Evolutionary conservation across 2,329 filamentous ascomycete species (phyloP), one percentile per base, ranked within the genome.

Genomic region (Colletotrichum lupini): DNA sequence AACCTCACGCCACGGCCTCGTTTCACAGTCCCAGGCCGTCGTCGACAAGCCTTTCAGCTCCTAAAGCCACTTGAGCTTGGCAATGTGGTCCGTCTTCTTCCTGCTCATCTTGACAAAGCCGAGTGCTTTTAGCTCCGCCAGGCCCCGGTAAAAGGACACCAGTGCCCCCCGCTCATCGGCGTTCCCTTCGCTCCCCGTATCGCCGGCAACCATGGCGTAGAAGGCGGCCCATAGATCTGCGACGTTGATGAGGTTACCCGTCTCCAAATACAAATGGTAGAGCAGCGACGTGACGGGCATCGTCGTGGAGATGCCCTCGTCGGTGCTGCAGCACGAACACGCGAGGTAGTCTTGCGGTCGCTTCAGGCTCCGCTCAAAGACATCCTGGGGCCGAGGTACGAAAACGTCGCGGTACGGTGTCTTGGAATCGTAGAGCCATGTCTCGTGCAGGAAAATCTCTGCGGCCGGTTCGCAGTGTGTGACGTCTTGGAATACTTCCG

Each of bases 21-120:
- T 71, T 73, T 66, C 67, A 57, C 55, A 46, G 56, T 59, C 52
- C 6, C 16, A 46, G 49, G 71, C 53, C 46, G 70, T 66, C 49
- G 60, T 66, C 56, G 35, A 28, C 46, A 57, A 7, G 46, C 61
- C 71, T 73, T 73, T 73, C 62, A 73, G 72, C 68, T 67, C 68
- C 79, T 81, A 90, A 74, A 97, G 85, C 77, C 96, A 97, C 81
- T 93, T 95, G 91, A 95, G 87, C 85, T 98, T 98, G 52, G 94
- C 92, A 77, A 98, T 86, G 83, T 98, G 96, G 81, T 98, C 97
- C 28, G 92, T 91, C 87, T 97, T 98, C 87, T 95, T 98, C 83
- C 93, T 94, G 79, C 93, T 98, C 74, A 89, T 88, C 85, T 97
- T 98, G 74, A 98, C 89, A 83, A 98, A 93, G 8, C 97, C 97